Conservation (phyloP, 2,329 filamentous ascomycete species). For the Penicillium thymicola region DNA sequence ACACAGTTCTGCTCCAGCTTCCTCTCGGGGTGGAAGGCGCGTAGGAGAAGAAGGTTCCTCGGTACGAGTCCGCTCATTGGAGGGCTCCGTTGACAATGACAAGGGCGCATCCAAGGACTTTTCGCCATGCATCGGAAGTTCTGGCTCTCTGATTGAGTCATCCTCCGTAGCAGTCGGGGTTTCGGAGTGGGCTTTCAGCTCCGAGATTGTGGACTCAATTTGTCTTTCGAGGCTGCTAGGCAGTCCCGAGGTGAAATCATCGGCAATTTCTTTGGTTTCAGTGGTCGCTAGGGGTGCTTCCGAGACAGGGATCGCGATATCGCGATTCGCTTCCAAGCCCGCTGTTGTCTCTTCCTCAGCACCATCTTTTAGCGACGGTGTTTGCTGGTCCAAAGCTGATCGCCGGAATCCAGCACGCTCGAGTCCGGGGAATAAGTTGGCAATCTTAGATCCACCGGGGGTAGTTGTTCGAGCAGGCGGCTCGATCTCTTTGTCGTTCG, state of each 20-base stretch:
- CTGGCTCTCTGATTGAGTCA: slow-evolving; percentile 8
- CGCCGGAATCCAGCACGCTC: slow-evolving; percentile 34
- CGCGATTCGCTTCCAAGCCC: slow-evolving; percentile 37
- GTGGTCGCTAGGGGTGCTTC: slow-evolving; percentile 42
- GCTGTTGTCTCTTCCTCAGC: slow-evolving; percentile 39
- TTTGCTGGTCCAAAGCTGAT: slow-evolving; percentile 19
- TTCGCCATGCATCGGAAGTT: slow-evolving; percentile 17
- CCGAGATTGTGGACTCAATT: slow-evolving; percentile 2
- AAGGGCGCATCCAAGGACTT: slow-evolving; percentile 25
- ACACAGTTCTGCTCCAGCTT: slow-evolving; percentile 20
- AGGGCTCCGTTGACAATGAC: slow-evolving; percentile 10
- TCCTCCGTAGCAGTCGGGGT: slow-evolving; percentile 1
- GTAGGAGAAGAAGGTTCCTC: slow-evolving; percentile 10
- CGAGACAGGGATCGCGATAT: slow-evolving; percentile 45
- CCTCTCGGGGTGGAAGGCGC: slow-evolving; percentile 16
- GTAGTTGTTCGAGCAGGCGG: slow-evolving; percentile 19
- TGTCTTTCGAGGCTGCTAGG: slow-evolving; percentile 9
- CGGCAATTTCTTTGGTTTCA: slow-evolving; percentile 43
- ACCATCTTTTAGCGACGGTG: slow-evolving; percentile 36
- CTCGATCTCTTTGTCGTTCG: slow-evolving; percentile 21
- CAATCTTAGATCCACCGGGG: slow-evolving; percentile 28
- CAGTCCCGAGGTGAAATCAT: slow-evolving; percentile 31
- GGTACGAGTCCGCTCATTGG: slow-evolving; percentile 1
- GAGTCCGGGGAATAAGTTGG: slow-evolving; percentile 36
- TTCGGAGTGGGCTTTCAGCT: slow-evolving; percentile 5